Evolutionary conservation across 2,329 filamentous ascomycete genomes (phyloP), one percentile per base, ranked within the genome.

Genomic region (Calonectria henricotiae): DNA sequence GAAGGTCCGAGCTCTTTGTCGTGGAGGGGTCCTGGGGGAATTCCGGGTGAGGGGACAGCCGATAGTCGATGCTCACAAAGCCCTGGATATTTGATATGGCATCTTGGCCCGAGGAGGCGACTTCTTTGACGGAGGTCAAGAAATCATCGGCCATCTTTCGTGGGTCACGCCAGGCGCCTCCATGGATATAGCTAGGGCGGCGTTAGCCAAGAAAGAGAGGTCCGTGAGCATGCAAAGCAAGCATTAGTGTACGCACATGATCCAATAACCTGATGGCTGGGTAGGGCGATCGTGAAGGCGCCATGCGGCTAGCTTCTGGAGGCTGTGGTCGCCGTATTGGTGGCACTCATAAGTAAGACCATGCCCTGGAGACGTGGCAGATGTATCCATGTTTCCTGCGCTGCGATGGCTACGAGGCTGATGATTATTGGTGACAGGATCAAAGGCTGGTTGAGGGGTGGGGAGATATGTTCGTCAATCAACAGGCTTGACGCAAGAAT

Each of bases 81-180:
- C 88, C 91, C 25, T 88, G 87, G 68, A 93, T 83, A 60, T 81
- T 78, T 30, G 79, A 70, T 9, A 68, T 69, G 23, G 75, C 65
- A 32, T 77, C 70, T 30, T 78, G 70, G 32, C 74, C 72, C 5
- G 75, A 77, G n/a, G 75, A 70, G 54, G 85, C 76, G 68, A 89
- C 79, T 41, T 80, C 76, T 67, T 82, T 78, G 61, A 89, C 83
- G 61, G 85, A 82, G 4, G 86, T 81, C 30, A 79, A 71, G 74
- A 89, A 88, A 67, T 84, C 84, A 62, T 83, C 76, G 32, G 85
- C 82, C 47, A 83, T 83, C 65, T 86, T 83, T 64, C 81, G 80
- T 47, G 89, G 89, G 79, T 92, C 90, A 68, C 89, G 85, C 90
- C 90, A 92, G 70, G 86, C 89, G 71, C 90, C 90, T 73, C 90